phyloP scores from a whole-genome alignment of 805 yeast genomes.

The Torulaspora gathmanii region DNA sequence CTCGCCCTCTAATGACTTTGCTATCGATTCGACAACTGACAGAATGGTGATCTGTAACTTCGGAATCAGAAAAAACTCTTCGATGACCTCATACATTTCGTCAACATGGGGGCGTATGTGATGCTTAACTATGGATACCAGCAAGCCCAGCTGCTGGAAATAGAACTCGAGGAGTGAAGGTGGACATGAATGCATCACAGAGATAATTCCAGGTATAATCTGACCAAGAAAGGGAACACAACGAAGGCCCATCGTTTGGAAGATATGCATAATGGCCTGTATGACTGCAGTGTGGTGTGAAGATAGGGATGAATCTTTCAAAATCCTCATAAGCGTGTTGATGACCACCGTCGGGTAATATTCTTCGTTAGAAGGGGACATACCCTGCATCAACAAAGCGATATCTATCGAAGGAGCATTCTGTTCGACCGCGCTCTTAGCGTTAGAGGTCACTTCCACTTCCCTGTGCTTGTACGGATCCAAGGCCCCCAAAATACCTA shows the following conservation, averaged over 20 bases:
- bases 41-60: slow-evolving; percentile 75
- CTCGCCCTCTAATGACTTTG: slow-evolving; percentile 85
- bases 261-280: slow-evolving; percentile 90
- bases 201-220: slow-evolving; percentile 80
- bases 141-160: slow-evolving; percentile 78
- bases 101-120: slow-evolving; percentile 81
- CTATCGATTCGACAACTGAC: slow-evolving; percentile 73
- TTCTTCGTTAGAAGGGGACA: slow-evolving; percentile 88
- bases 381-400: slow-evolving; percentile 84
- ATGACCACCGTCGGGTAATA: slow-evolving; percentile 95
- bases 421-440: slow-evolving; percentile 53
- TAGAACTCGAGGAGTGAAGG: slow-evolving; percentile 77
- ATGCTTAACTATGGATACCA: slow-evolving; percentile 78
- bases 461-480: slow-evolving; percentile 96
- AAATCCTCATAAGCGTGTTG: slow-evolving; percentile 71
- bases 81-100: slow-evolving; percentile 68
- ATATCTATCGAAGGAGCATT: slow-evolving; percentile 89
- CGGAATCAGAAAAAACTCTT: slow-evolving; percentile 61
- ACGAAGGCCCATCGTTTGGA: slow-evolving; percentile 79
- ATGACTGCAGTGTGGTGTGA: slow-evolving; percentile 86
- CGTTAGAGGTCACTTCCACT: slow-evolving; percentile 66
- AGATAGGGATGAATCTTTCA: slow-evolving; percentile 79
- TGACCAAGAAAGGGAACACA: slow-evolving; percentile 87
- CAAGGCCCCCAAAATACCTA: slow-evolving; percentile 93
- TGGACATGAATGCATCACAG: slow-evolving; percentile 79